Evolutionary conservation across 768 basidiomycete species (phyloP), one percentile per base, ranked within the genome.

Genomic region (Rhodotorula toruloides): DNA sequence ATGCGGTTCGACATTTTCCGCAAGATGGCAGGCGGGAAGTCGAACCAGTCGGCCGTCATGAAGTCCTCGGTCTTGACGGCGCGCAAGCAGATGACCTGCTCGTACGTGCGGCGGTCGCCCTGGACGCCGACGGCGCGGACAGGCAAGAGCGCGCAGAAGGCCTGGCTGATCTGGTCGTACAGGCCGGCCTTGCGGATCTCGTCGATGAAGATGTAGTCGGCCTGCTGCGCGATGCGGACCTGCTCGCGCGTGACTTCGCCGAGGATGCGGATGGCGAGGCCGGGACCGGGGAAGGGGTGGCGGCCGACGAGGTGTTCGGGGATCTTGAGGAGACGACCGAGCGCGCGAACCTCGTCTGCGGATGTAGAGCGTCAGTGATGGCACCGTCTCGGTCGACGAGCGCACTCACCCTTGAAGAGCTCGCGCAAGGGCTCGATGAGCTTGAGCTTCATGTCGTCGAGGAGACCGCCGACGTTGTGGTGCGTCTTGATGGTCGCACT

Each of bases 1-100:
- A 99, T 98, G 62, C 96, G 84, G 53, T 90, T 92, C 29, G 93
- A 97, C 74, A 99, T 91, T 72, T 87, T 86, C 68, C 88, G 86
- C 64, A 99, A 79, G 17, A 98, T 85, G 48, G 88, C 87, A 22
- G 91, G 80, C 34, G 94, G 93, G 83, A 98, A 99, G n/a, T 89
- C 86, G 80, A 89, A 97, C 94, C 94, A 98, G 77, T 98, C 94
- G 42, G 96, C 96, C 21, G 96, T 99, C 96, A 99, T 99, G 76
- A 99, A 99, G 78, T 99, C 96, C 76, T 97, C 94, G n/a, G 92
- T 87, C 76, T 90, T 87, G 14, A 98, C 94, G 5, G 96, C 96
- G 56, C 96, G 85, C 58, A 99, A 81, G 2, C 91, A 90, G 63
- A 98, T 90, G 54, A 99, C 93, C 86, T 88, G 72, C 75, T 97